Base-by-base conservation (phyloP, 805 yeast genomes). In the Metschnikowia peoriensis region DNA sequence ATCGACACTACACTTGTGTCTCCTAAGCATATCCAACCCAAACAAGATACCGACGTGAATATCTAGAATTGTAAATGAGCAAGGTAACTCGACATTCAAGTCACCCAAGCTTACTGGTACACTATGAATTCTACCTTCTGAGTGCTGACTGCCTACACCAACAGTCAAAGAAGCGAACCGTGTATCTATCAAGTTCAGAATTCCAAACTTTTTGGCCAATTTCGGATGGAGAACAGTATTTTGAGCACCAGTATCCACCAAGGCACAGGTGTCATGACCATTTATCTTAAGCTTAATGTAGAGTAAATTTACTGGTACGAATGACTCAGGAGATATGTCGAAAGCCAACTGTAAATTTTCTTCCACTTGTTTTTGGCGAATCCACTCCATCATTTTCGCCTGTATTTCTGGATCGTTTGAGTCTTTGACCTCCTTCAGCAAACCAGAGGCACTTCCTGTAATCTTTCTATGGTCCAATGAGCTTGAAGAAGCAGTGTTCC, bases 161-260 rank as follows among this genome's bases (percentile, higher is more conserved):
- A 82, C 75, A 1, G 97, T 97, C 62, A 83, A 83, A 22, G 97
- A 97, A 42, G 75, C 75, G 66, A 85, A 90, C 54, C 97, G 76
- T 54, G 72, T 83, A 66, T 94, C 99, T 6, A 94, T 83, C 51
- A 91, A 71, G 58, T 86, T 82, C 28, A 83, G 70, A 28, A 94
- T 71, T 1, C 88, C 88, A 53, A 92, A 82, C 45, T 75, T 72
- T 55, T 86, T 88, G 0, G 96, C 97, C 57, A 92, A 75, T 41
- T 75, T 72, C 1, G 96, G 88, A 34, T 91, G 84, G 63, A 94
- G 82, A 40, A 94, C 85, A 0, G 99, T 91, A 29, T 83, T 75
- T 67, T 91, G 97, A 0, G 99, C 98, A 2, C 99, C 99, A 0
- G 97, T 84, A 66, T 94, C 99, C 6, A 94, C 96, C 73, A 94